Conservation (phyloP, 805 yeast genomes). For the Nakazawaea holstii region DNA sequence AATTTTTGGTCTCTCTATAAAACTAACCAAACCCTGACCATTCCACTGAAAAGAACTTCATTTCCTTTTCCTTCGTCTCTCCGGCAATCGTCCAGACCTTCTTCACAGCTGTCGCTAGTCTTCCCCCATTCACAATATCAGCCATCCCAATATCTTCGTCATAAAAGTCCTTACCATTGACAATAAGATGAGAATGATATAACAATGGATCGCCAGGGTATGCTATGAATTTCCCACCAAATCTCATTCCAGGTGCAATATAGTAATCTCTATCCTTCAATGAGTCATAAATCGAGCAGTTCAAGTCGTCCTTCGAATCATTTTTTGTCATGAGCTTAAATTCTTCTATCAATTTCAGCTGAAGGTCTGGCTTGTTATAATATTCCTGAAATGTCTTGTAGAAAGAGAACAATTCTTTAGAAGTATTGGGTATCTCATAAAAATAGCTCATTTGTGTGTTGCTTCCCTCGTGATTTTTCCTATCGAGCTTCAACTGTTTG, state of each 20-base stretch:
- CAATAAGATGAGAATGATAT: conserved; percentile 82
- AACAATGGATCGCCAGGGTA: conserved; percentile 94
- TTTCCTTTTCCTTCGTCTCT: conserved; percentile 22
- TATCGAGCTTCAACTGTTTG: conserved; percentile 9
- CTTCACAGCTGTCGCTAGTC: conserved; percentile 89
- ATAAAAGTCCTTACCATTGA: conserved; percentile 39
- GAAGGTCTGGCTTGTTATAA: conserved; percentile 12
- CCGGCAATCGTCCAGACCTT: conserved; percentile 69
- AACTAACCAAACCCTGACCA: conserved; percentile 93
- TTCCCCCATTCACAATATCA: conserved; percentile 74
- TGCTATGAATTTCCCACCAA: conserved; percentile 85
- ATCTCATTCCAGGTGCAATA: conserved; percentile 80
- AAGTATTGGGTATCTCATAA: conserved; percentile 16
- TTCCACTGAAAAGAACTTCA: conserved; percentile 66
- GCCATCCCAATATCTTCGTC: conserved; percentile 50
- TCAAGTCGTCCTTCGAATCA: background rate
- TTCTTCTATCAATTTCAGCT: conserved; percentile 7
- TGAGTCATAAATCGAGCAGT: conserved; percentile 29
- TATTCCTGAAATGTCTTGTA: conserved; percentile 12
- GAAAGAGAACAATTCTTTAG: conserved; percentile 12
- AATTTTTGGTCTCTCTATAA: too few relatives aligned
- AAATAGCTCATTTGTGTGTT: conserved; percentile 10
- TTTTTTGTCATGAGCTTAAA: conserved; percentile 2
- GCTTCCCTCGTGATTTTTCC: background rate
- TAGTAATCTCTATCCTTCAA: conserved; percentile 43